Conservation (phyloP, 1,284 basidiomycete genomes). For the Taiwanofungus camphoratus region DNA sequence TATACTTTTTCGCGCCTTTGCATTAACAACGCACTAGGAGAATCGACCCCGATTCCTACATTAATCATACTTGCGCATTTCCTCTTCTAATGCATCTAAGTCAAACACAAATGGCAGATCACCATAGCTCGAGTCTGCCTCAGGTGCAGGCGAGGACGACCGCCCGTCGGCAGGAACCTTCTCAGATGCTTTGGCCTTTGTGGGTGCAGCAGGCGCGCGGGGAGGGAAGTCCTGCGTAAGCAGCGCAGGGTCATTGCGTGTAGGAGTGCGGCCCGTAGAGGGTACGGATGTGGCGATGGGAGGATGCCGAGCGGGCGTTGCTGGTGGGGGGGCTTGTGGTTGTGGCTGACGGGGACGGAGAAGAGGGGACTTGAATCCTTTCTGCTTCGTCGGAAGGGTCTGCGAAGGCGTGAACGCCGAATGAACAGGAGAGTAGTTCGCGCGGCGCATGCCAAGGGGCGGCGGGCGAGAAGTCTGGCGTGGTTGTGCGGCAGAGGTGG, state of each 20-base stretch:
- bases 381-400: constrained; percentile 8
- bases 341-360: neutral
- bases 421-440: neutral
- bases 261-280: neutral
- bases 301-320: neutral
- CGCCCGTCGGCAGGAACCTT: neutral
- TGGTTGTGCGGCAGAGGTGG: neutral
- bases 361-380: constrained; percentile 8
- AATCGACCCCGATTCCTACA: no score
- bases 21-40: no score
- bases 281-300: neutral
- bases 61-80: constrained; percentile 5
- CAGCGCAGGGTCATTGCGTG: neutral
- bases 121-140: constrained; percentile 8
- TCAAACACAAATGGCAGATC: constrained; percentile 1
- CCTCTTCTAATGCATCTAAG: neutral
- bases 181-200: neutral
- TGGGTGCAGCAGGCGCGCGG: neutral
- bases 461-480: neutral
- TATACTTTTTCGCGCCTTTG: no score
- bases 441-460: constrained; percentile 9
- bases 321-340: no score
- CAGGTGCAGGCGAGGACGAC: constrained; percentile 1
- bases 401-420: constrained; percentile 4
- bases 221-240: neutral